These are phyloP conservation scores for Candida sojae DNA, from an alignment of 1,139 yeast species.

Conservation along the genomic window DNA sequence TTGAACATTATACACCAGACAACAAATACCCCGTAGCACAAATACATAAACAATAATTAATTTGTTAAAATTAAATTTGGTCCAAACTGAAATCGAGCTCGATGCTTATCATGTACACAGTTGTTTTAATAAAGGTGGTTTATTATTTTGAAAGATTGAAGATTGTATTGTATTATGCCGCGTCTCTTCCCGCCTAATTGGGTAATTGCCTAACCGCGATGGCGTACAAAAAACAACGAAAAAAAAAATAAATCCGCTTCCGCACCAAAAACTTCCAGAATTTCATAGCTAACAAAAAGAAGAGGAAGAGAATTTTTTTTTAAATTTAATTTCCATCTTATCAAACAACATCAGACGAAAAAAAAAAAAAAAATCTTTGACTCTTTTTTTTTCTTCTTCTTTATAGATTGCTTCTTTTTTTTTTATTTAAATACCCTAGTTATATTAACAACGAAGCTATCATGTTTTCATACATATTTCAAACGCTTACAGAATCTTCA, in stretches of 20 bases:
- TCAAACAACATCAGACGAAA: background rate
- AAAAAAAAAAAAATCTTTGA: background rate
- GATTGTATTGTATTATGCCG: no score
- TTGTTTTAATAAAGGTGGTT: no score
- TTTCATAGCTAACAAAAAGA: background rate
- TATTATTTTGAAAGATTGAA: no score
- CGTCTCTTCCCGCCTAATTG: background rate
- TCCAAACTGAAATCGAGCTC: no score
- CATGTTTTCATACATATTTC: slow-evolving; percentile 1
- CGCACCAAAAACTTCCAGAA: no score
- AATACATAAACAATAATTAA: no score
- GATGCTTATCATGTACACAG: no score
- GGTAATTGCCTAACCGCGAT: background rate
- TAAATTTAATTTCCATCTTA: background rate
- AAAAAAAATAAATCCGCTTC: background rate
- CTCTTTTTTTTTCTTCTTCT: background rate
- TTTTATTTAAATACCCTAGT: background rate
- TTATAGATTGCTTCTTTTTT: background rate
- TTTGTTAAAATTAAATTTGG: no score
- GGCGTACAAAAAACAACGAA: background rate
- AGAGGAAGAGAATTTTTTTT: background rate
- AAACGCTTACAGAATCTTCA: background rate
- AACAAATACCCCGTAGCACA: no score
- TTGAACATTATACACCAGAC: no score
- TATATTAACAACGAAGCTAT: background rate